Base-by-base conservation (phyloP, 371 early-diverging fungal genomes). In the Mortierella sp. region DNA sequence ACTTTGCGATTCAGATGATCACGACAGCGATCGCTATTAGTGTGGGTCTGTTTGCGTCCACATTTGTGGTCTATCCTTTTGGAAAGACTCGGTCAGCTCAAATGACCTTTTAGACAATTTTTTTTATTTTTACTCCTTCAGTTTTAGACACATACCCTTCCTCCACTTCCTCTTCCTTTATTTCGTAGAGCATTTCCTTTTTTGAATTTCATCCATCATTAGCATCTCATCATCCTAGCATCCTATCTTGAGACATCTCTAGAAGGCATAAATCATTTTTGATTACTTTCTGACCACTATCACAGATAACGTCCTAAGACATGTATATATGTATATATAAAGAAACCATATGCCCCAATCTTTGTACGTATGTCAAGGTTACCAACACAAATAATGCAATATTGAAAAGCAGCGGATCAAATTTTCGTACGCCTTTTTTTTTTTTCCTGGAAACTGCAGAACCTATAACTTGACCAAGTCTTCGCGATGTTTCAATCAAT, bases 21-120 rank as follows among this genome's bases (percentile, higher is more conserved):
- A 77, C 85, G 28, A 79, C 83, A 0, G 83, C 88, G 6, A 84
- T 84, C 63, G 87, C 88, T 40, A 89, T 92, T 59, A 88, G 89
- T 0, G 86, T 92, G 21, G 90, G 92, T 0, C 75, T 92, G 13
- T 92, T 92, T 78, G 67, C 87, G 2, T 87, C 89, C 7, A 87
- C 90, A 0, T 67, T 90, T 22, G 81, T 87, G 33, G 87, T 92
- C 28, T 92, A 89, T 72, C 92, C 92, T 13, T 86, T 84, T 70
- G 90, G 92, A 36, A 86, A 85, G 63, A 70, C 74, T 33, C 87
- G 88, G 28, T 89, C 90, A 10, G 76, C 81, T 2, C 83, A 90
- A 22, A 90, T 91, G 90, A 89, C 84, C 3, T 91, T 91, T 63
- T 88, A 86, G 41, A 43, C 16, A 5, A 2, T 48, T n/a, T 48